phyloP scores from a whole-genome alignment of 78 protist genomes.

The Tieghemostelium lacteum region DNA sequence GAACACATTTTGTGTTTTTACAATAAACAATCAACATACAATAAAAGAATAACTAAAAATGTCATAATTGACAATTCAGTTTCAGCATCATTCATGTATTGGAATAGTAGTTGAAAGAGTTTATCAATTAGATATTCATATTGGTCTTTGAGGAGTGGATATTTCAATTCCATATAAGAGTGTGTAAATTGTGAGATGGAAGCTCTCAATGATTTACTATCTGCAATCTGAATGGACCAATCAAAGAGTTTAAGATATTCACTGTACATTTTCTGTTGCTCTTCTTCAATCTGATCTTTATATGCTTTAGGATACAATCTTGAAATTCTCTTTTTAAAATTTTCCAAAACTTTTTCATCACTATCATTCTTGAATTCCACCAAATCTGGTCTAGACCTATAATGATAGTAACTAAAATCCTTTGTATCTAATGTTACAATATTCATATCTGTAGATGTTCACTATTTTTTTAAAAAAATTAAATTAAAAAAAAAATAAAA shows the following conservation, averaged over 20 bases:
- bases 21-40: conserved; percentile 54
- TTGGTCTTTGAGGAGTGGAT: conserved; percentile 4
- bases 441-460: too few species aligned
- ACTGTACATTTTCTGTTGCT: neutral
- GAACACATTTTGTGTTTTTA: neutral
- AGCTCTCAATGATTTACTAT: neutral
- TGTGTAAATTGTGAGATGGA: neutral
- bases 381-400: neutral
- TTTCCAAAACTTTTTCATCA: neutral
- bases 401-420: too few species aligned
- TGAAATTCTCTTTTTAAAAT: neutral
- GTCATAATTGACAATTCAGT: neutral
- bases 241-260: conserved; percentile 2
- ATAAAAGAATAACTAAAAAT: neutral
- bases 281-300: neutral
- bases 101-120: neutral
- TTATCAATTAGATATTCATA: conserved; percentile 4
- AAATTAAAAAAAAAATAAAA: too few species aligned
- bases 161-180: neutral
- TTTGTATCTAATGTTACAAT: too few species aligned
- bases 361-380: neutral
- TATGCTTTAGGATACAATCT: neutral
- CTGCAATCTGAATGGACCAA: neutral
- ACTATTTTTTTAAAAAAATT: too few species aligned
- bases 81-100: neutral